These are phyloP conservation scores for Aspergillus sergii DNA, from an alignment of 2,329 filamentous ascomycete genomes.

Conservation along the genomic window DNA sequence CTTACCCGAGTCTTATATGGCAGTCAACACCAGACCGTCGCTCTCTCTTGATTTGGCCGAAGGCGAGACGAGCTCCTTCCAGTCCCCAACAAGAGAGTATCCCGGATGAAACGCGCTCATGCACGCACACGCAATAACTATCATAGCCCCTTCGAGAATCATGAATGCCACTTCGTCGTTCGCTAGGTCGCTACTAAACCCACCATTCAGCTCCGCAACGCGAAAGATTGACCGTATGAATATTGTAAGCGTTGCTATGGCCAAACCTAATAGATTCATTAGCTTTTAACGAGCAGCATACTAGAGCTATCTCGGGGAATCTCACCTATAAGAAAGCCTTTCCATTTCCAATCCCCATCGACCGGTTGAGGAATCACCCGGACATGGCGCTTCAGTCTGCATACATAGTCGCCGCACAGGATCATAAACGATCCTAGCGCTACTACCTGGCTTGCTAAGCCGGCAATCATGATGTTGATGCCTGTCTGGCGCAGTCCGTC, in stretches of 20 bases:
- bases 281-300: not conserved
- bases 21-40: not conserved
- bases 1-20: not conserved
- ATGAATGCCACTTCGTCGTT: slow-evolving; percentile 56
- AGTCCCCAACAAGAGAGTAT: not conserved
- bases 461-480: slow-evolving; percentile 67
- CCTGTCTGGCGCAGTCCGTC: slow-evolving; percentile 38
- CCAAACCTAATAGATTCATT: slow-evolving; percentile 30
- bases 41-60: not conserved
- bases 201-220: slow-evolving; percentile 52
- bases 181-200: slow-evolving; percentile 51
- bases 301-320: too few species aligned
- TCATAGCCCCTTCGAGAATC: slow-evolving; percentile 58
- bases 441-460: slow-evolving; percentile 63
- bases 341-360: not conserved
- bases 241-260: slow-evolving; percentile 47
- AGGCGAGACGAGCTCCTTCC: not conserved
- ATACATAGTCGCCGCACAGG: slow-evolving; percentile 45
- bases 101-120: slow-evolving; percentile 55
- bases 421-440: slow-evolving; percentile 59
- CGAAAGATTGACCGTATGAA: slow-evolving; percentile 54
- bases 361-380: not conserved
- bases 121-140: slow-evolving; percentile 48
- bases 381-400: not conserved
- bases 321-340: not conserved